phyloP scores from a whole-genome alignment of 108 stramenopile species.

The Poteriospumella lacustris region DNA sequence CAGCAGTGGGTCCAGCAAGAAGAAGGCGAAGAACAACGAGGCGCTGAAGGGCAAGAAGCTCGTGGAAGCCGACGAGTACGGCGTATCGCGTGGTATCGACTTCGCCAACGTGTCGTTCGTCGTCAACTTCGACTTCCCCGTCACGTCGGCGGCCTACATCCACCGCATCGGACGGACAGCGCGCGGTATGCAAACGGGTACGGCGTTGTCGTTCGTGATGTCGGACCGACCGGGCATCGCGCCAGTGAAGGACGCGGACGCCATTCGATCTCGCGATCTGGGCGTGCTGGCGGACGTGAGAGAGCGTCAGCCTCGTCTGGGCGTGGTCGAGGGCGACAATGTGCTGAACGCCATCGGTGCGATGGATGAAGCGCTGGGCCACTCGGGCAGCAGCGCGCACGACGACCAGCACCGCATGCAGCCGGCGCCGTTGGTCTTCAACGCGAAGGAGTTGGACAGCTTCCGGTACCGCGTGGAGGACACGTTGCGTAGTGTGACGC shows the following conservation, averaged over 20 bases:
- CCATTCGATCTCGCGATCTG: background rate
- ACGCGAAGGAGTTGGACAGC: conserved; percentile 82
- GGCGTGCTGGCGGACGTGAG: conserved; percentile 50
- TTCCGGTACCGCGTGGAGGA: conserved; percentile 97
- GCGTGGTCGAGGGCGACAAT: conserved; percentile 34
- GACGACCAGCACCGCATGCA: conserved; percentile 50
- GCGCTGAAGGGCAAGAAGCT: no score
- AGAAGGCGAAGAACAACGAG: conserved; percentile 24
- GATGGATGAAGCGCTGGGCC: conserved; percentile 17
- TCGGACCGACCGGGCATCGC: conserved; percentile 24
- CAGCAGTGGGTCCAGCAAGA: no score
- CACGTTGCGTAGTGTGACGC: conserved; percentile 78
- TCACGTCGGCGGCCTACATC: conserved; percentile 74
- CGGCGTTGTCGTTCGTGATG: conserved; percentile 77
- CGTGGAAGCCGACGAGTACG: conserved; percentile 65
- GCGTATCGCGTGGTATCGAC: conserved; percentile 88
- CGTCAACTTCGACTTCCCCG: conserved; percentile 92
- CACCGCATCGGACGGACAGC: conserved; percentile 98
- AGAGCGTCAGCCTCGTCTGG: conserved; percentile 70
- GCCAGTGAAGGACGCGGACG: background rate
- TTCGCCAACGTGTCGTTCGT: conserved; percentile 83
- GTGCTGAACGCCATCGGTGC: conserved; percentile 27
- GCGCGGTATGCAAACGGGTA: conserved; percentile 84
- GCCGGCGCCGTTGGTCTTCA: conserved; percentile 87
- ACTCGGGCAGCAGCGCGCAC: conserved; percentile 30